Evolutionary conservation across 768 basidiomycete species (phyloP), one percentile per base, ranked within the genome.

Genomic region (Dioszegia crocea): DNA sequence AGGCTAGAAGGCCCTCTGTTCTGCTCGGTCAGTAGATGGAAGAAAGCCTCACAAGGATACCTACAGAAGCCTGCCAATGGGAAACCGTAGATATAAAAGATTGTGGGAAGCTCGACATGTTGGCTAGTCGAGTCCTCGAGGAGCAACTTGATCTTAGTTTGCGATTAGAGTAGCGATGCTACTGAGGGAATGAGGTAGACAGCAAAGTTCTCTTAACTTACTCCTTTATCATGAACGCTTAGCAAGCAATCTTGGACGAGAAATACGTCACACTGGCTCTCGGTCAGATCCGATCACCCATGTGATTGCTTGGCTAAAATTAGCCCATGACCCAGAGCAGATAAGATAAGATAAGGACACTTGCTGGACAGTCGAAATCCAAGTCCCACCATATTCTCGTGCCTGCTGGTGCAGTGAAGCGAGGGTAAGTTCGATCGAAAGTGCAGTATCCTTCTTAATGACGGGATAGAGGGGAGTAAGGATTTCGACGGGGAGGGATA

Each of bases 11-110:
- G 50, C 8, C 67, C 67, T 17, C 67, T 49, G 41, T 69, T 69
- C 66, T 67, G 44, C 30, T 38, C 14, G 21, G 27, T 44, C 27
- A 41, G 43, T 41, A 46, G 19, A 11, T n/a, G n/a, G n/a, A n/a
- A n/a, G n/a, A n/a, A n/a, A n/a, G n/a, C n/a, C 33, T 21, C 31
- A 36, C 6, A 33, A n/a, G 5, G 8, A 11, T 5, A 59, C 66
- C 45, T 45, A 67, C 66, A 8, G 68, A 66, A 14, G 67, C 67
- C 51, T 71, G 70, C 70, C 70, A 71, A 53, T 71, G 65, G 9
- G 70, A 71, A 26, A 67, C 66, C 3, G 67, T 67, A 5, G 70
- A 71, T 5, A 39, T 56, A 62, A 66, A 71, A 10, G 62, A 58
- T 49, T 71, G 65, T 38, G 70, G 70, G 55, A 68, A 71, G 31